A percentile compares a stretch with the other conserved stretches of the same genome.
These are phyloP conservation scores for Trametes coccinea DNA, from an alignment of 768 basidiomycete genomes.

Conservation along the genomic window DNA sequence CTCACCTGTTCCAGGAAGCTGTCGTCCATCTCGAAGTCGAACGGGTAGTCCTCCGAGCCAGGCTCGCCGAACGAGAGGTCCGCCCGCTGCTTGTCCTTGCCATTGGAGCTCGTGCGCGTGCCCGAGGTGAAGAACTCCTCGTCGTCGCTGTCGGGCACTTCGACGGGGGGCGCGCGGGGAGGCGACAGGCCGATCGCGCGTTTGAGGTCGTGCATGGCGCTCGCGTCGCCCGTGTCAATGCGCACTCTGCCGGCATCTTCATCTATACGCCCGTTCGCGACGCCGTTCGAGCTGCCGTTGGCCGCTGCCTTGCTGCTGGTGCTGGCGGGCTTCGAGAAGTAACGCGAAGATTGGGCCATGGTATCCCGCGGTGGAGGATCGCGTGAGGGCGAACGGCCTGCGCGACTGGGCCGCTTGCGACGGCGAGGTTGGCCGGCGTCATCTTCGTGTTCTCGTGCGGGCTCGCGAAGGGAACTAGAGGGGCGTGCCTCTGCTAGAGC, in stretches of 20 bases:
- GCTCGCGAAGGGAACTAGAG: conserved; percentile 5
- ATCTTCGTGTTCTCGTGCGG: conserved; percentile 22
- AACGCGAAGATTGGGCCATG: conserved; percentile 21
- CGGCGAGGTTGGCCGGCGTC: conserved; percentile 29
- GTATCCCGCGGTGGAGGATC: conserved; percentile 22
- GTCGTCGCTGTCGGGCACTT: conserved; percentile 36
- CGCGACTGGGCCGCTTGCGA: conserved; percentile 25
- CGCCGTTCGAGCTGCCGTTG: not conserved
- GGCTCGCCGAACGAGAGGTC: conserved; percentile 6
- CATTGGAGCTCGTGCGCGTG: not conserved
- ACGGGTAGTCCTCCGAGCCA: conserved; percentile 23
- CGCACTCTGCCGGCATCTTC: conserved; percentile 7
- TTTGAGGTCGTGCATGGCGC: conserved; percentile 34
- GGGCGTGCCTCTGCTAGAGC: conserved; percentile 20
- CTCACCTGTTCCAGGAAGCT: conserved; percentile 45
- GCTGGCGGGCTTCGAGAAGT: conserved; percentile 14
- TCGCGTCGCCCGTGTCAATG: conserved; percentile 17
- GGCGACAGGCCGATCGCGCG: conserved; percentile 29
- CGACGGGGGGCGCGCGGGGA: conserved; percentile 21
- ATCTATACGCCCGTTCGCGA: not conserved
- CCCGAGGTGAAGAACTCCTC: conserved; percentile 6
- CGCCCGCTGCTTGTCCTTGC: conserved; percentile 6
- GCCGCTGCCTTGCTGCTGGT: not conserved
- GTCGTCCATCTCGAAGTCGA: conserved; percentile 38
- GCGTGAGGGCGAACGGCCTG: conserved; percentile 20